Conservation (phyloP, 2,329 filamentous ascomycete genomes). For the Paecilomyces dactylethromorphus region DNA sequence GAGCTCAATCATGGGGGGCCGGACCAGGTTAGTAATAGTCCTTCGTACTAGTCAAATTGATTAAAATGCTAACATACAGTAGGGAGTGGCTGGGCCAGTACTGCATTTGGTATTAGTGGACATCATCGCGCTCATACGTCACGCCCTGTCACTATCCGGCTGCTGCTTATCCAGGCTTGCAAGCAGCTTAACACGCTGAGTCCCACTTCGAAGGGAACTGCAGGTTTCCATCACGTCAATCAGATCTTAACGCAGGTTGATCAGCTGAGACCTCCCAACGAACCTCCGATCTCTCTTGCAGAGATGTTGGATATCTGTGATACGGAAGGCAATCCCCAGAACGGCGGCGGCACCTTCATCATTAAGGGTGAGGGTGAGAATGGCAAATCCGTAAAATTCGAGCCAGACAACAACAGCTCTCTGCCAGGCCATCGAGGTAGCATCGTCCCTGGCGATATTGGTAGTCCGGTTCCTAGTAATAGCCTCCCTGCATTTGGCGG, state of each 20-base stretch:
- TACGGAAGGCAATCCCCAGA: constrained; percentile 77
- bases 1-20: constrained; percentile 31
- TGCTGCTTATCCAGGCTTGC: constrained; percentile 72
- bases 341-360: constrained; percentile 86
- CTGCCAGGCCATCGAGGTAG: constrained; percentile 36
- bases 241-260: constrained; percentile 59
- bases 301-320: constrained; percentile 83
- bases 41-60: neutral
- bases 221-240: constrained; percentile 65
- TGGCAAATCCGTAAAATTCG: constrained; percentile 40
- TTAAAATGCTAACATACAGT: constrained; percentile 12
- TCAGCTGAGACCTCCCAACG: constrained; percentile 54
- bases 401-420: constrained; percentile 46
- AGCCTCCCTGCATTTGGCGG: constrained; percentile 33
- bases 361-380: constrained; percentile 48
- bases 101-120: constrained; percentile 44
- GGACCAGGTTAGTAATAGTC: constrained; percentile 24
- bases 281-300: constrained; percentile 49
- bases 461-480: constrained; percentile 54
- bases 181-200: constrained; percentile 50
- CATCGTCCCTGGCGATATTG: constrained; percentile 58
- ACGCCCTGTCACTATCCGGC: constrained; percentile 62
- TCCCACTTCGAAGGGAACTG: constrained; percentile 33
- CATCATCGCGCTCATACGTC: constrained; percentile 50
- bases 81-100: constrained; percentile 42